These are phyloP conservation scores for Sugiyamaella chiloensis DNA, from an alignment of 805 yeast species.

Conservation along the genomic window DNA sequence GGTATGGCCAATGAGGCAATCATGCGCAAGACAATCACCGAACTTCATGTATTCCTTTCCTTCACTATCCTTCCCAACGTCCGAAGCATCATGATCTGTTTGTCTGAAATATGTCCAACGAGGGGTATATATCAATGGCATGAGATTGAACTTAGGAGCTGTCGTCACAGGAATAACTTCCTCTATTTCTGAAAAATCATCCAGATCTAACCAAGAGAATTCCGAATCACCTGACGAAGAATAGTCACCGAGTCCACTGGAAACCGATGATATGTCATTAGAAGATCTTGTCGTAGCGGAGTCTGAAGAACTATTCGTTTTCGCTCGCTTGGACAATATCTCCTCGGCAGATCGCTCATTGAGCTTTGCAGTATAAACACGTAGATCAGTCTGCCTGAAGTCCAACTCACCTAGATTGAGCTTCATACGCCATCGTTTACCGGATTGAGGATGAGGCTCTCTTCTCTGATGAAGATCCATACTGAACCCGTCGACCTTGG, in stretches of 20 bases:
- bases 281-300: slow-evolving; percentile 24
- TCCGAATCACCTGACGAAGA: slow-evolving; percentile 31
- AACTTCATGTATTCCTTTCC: slow-evolving; percentile 41
- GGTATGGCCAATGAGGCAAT: slow-evolving; percentile 46
- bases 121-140: slow-evolving; percentile 67
- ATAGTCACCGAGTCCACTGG: slow-evolving; percentile 27
- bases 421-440: slow-evolving; percentile 47
- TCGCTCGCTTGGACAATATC: slow-evolving; percentile 32
- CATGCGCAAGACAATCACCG: slow-evolving; percentile 56
- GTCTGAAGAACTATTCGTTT: slow-evolving; percentile 18
- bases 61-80: slow-evolving; percentile 15
- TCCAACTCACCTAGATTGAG: slow-evolving; percentile 69
- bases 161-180: slow-evolving; percentile 23
- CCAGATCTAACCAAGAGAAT: slow-evolving; percentile 64
- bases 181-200: slow-evolving; percentile 74
- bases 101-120: slow-evolving; percentile 66
- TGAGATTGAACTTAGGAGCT: slow-evolving; percentile 43
- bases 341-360: slow-evolving; percentile 51
- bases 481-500: slow-evolving; percentile 50
- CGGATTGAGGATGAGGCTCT: slow-evolving; percentile 35
- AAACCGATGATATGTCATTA: slow-evolving; percentile 6
- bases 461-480: slow-evolving; percentile 65
- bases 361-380: slow-evolving; percentile 63
- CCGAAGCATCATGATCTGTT: slow-evolving; percentile 41
- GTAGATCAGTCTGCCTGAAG: slow-evolving; percentile 61